These are phyloP conservation scores for Clarireedia homoeocarpa DNA, from an alignment of 2,329 filamentous ascomycete genomes.

Conservation along the genomic window DNA sequence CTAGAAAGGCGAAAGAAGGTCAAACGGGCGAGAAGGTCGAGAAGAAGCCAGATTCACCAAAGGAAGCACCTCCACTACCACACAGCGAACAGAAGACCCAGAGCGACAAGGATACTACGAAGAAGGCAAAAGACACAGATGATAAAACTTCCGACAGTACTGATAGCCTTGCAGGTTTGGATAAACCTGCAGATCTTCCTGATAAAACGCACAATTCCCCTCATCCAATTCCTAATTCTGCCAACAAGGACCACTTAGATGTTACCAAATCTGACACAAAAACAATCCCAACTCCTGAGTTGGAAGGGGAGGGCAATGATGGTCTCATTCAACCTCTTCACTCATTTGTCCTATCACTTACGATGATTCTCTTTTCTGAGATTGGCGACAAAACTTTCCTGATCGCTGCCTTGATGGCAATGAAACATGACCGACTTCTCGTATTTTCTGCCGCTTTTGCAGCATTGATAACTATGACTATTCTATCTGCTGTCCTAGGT, in stretches of 20 bases:
- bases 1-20: constrained; percentile 58
- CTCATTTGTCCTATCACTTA: constrained; percentile 84
- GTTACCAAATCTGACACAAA: constrained; percentile 37
- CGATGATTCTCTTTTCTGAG: constrained; percentile 96
- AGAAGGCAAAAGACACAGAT: constrained; percentile 31
- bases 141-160: constrained; percentile 27
- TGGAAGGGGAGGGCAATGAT: constrained; percentile 38
- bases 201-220: constrained; percentile 69
- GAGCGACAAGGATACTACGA: constrained; percentile 27
- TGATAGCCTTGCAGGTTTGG: constrained; percentile 39
- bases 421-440: constrained; percentile 89
- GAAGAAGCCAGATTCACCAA: constrained; percentile 75
- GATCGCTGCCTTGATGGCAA: constrained; percentile 95
- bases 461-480: constrained; percentile 87
- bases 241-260: constrained; percentile 57
- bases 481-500: constrained; percentile 85
- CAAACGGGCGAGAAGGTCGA: constrained; percentile 57
- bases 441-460: constrained; percentile 94
- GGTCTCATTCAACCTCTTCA: constrained; percentile 73
- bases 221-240: constrained; percentile 58
- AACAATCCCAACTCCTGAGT: constrained; percentile 28
- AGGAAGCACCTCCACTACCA: constrained; percentile 75
- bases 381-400: constrained; percentile 98
- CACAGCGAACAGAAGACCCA: constrained; percentile 69
- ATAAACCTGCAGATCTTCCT: constrained; percentile 79